Percentiles rank a stretch among this genome's conserved stretches.
phyloP scores from a whole-genome alignment of 805 yeast species.

The Blastobotrys mokoenaii region DNA sequence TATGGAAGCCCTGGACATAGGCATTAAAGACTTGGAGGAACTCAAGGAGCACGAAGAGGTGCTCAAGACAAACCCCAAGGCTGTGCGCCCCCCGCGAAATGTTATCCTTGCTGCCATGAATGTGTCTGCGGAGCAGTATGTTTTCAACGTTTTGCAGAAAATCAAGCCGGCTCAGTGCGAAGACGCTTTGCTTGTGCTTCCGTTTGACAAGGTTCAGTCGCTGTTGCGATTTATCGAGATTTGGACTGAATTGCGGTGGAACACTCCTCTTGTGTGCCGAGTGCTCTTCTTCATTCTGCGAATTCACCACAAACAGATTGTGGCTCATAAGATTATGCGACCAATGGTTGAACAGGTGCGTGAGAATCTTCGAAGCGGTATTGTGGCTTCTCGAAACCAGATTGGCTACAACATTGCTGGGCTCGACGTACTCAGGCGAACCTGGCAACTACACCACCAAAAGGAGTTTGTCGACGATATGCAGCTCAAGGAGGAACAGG shows the following conservation, averaged over 20 bases:
- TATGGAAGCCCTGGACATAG: constrained; percentile 86
- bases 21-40: constrained; percentile 58
- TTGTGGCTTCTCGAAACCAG: constrained; percentile 44
- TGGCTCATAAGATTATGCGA: constrained; percentile 42
- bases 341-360: constrained; percentile 58
- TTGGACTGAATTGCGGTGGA: constrained; percentile 50
- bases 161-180: constrained; percentile 82
- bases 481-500: constrained; percentile 46
- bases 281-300: constrained; percentile 67
- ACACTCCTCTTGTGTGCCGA: constrained; percentile 54
- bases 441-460: constrained; percentile 73
- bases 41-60: constrained; percentile 40
- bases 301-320: constrained; percentile 70
- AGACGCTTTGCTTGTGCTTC: constrained; percentile 85
- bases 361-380: constrained; percentile 46
- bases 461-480: constrained; percentile 64
- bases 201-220: constrained; percentile 72
- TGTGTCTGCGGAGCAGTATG: constrained; percentile 67
- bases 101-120: constrained; percentile 68
- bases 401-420: constrained; percentile 86
- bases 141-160: constrained; percentile 58
- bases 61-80: constrained; percentile 35
- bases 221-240: constrained; percentile 64
- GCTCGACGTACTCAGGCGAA: constrained; percentile 58
- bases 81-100: constrained; percentile 52